Evolutionary conservation across 768 basidiomycete species (phyloP).

Genomic region (Auriscalpium vulgare): DNA sequence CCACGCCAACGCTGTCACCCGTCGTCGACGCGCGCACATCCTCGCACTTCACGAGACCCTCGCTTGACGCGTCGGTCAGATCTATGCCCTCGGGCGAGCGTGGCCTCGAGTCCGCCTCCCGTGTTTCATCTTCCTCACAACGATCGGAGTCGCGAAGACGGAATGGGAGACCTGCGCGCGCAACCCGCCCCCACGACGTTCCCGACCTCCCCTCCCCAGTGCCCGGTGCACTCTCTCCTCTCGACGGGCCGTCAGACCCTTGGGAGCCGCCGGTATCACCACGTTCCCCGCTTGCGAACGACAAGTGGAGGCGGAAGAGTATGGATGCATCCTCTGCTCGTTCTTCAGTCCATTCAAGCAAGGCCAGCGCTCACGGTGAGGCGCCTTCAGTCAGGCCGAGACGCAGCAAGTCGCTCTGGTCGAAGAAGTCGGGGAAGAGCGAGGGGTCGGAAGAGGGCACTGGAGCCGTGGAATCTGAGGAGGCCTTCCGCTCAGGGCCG

Average conservation of each 20-base stretch:
- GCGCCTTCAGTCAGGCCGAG: neutral
- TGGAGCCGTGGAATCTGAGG: neutral
- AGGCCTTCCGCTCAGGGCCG: neutral
- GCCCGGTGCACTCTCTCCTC: too few relatives aligned
- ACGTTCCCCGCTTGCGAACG: neutral
- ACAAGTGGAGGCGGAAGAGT: neutral
- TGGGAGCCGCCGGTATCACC: neutral
- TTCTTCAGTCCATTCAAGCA: neutral
- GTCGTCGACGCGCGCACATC: neutral
- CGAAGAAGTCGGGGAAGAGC: conserved; percentile 6
- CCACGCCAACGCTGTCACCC: neutral
- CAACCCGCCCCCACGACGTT: neutral
- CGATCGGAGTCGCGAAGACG: neutral
- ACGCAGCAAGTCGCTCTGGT: conserved; percentile 26
- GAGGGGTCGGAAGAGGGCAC: conserved; percentile 1
- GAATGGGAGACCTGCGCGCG: neutral
- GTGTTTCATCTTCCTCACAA: neutral
- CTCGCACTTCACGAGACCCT: neutral
- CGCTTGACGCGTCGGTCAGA: neutral
- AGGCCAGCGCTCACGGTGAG: neutral
- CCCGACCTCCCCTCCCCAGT: too few relatives aligned
- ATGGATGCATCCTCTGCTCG: conserved; percentile 3
- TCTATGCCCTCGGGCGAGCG: neutral
- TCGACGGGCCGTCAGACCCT: neutral
- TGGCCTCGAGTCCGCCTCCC: conserved; percentile 5